Conservation (phyloP, 768 basidiomycete genomes). For the Cystofilobasidium macerans region DNA sequence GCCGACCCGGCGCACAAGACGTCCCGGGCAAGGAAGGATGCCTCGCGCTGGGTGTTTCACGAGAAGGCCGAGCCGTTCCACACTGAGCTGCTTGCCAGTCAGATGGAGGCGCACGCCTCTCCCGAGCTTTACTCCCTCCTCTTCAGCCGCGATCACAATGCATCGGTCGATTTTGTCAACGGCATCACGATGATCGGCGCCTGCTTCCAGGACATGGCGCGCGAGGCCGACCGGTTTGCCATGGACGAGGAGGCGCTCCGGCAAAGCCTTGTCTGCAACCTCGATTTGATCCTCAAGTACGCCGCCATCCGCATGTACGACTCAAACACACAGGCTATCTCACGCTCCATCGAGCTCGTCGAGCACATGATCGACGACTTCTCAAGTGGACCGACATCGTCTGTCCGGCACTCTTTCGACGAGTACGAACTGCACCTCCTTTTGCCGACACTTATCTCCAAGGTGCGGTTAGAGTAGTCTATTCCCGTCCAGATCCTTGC, state of each 20-base stretch:
- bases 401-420: conserved; percentile 41
- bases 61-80: conserved; percentile 64
- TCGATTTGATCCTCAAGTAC: conserved; percentile 88
- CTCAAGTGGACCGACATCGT: conserved; percentile 7
- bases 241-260: conserved; percentile 46
- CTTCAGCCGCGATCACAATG: conserved; percentile 92
- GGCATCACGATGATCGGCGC: conserved; percentile 65
- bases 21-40: conserved; percentile 59
- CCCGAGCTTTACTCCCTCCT: conserved; percentile 63
- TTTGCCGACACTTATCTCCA: conserved; percentile 76
- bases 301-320: conserved; percentile 70
- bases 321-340: conserved; percentile 29
- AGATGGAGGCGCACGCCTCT: conserved; percentile 78
- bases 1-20: conserved; percentile 52
- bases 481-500: not conserved
- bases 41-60: conserved; percentile 62
- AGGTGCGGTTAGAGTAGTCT: conserved; percentile 45
- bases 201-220: conserved; percentile 54
- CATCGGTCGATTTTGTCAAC: conserved; percentile 80
- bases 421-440: conserved; percentile 81
- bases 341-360: conserved; percentile 73
- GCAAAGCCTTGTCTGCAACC: conserved; percentile 65
- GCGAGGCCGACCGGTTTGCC: conserved; percentile 49
- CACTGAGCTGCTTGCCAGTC: conserved; percentile 77
- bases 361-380: conserved; percentile 57